phyloP scores from a whole-genome alignment of 305 asterid species.

The Fraxinus nigra region DNA sequence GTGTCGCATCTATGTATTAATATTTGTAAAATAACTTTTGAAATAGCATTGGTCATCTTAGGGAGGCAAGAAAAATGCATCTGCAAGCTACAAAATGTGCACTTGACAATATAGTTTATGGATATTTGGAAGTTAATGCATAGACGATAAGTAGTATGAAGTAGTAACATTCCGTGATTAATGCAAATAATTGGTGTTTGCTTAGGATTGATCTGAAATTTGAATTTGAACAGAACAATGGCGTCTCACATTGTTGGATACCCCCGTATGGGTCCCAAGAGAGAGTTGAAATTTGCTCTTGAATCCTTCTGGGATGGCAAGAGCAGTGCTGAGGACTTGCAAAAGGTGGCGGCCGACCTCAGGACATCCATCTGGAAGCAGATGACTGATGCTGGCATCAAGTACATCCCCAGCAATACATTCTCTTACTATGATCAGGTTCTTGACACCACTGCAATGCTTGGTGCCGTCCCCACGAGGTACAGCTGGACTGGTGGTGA shows the following conservation, averaged over 20 bases:
- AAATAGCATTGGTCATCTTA: not conserved
- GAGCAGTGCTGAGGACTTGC: constrained; percentile 49
- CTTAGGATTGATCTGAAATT: constrained; percentile 3
- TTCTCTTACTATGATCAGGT: constrained; percentile 66
- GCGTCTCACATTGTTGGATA: constrained; percentile 69
- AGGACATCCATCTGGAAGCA: constrained; percentile 63
- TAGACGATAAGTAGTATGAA: not conserved
- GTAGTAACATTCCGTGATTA: not conserved
- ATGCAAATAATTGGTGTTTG: not conserved
- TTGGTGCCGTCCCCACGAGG: constrained; percentile 12
- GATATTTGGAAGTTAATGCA: not conserved
- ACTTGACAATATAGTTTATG: not conserved
- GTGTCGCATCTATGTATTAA: constrained; percentile 21
- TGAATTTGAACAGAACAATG: constrained; percentile 44
- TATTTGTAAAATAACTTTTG: not conserved
- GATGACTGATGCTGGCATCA: constrained; percentile 57
- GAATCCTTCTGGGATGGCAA: constrained; percentile 62
- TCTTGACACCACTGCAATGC: constrained; percentile 50
- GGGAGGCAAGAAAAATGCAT: not conserved
- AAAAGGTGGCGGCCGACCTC: constrained; percentile 48
- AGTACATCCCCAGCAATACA: constrained; percentile 65
- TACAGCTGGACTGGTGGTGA: constrained; percentile 29
- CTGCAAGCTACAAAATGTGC: not conserved
- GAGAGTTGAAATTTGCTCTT: constrained; percentile 57
- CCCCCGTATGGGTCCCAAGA: constrained; percentile 67